Percentiles rank a stretch among this genome's conserved stretches.
Evolutionary conservation across 441 rosid genomes (phyloP).

Genomic region (Lepidium campestre): DNA sequence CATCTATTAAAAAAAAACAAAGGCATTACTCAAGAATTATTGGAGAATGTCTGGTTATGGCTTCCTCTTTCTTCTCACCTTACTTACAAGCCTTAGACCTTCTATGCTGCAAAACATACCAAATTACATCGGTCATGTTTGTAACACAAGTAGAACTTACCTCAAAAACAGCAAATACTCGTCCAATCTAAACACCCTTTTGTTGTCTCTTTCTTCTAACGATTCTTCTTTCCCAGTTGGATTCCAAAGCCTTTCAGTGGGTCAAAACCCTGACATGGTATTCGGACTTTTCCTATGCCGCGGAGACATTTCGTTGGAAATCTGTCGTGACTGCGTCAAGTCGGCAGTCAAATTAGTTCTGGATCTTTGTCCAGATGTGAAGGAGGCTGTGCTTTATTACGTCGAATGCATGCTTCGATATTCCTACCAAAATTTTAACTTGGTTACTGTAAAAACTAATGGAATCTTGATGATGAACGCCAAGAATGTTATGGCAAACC

Average conservation of each 20-base stretch:
- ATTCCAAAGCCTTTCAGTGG: not conserved
- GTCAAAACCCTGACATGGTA: not conserved
- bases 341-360: not conserved
- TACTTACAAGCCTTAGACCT: not conserved
- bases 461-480: not conserved
- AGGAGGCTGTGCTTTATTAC: not conserved
- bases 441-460: not conserved
- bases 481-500: not conserved
- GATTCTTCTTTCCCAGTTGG: not conserved
- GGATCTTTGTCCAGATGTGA: not conserved
- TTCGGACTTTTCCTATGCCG: conserved; percentile 5
- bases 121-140: not conserved
- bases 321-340: not conserved
- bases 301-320: not conserved
- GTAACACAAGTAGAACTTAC: not conserved
- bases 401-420: not conserved
- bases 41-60: not conserved
- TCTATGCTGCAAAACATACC: not conserved
- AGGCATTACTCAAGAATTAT: not conserved
- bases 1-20: not conserved
- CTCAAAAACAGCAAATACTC: not conserved
- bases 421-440: not conserved
- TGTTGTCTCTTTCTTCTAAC: not conserved
- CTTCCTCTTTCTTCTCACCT: not conserved
- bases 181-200: not conserved